These are phyloP conservation scores for Podochytrium sp. DNA, from an alignment of 192 early-diverging fungal species.

Conservation along the genomic window DNA sequence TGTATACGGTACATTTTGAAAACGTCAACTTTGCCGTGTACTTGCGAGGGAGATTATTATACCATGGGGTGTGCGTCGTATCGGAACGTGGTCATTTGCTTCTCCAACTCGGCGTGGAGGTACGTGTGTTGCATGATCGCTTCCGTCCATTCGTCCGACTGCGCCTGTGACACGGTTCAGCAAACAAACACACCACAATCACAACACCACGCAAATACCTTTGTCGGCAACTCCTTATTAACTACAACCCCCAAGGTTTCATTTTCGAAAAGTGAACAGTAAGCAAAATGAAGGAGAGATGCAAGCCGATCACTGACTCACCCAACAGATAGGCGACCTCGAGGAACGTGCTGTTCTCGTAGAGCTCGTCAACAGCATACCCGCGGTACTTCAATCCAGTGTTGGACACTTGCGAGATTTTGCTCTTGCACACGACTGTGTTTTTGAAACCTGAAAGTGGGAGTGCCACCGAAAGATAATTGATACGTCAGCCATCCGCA, in stretches of 20 bases:
- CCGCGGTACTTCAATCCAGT: conserved; percentile 56
- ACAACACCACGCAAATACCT: conserved; percentile 27
- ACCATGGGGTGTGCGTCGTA: conserved; percentile 72
- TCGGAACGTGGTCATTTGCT: conserved; percentile 62
- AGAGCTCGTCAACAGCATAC: conserved; percentile 63
- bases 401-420: conserved; percentile 32
- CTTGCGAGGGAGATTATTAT: not conserved
- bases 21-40: too few species aligned
- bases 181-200: too few species aligned
- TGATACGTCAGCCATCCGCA: too few species aligned
- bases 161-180: too few species aligned
- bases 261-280: too few species aligned
- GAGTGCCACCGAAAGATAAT: too few species aligned
- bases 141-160: conserved; percentile 49
- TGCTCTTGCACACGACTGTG: conserved; percentile 54
- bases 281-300: too few species aligned
- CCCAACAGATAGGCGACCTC: conserved; percentile 67
- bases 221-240: conserved; percentile 44
- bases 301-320: too few species aligned
- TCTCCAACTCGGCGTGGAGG: conserved; percentile 59
- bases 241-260: too few species aligned
- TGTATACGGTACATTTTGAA: too few species aligned
- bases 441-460: too few species aligned
- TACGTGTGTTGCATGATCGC: conserved; percentile 61
- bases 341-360: conserved; percentile 63